A percentile compares a stretch with the other conserved stretches of the same genome.
phyloP scores from a whole-genome alignment of 108 stramenopile species.

The Skeletonema menzelii region DNA sequence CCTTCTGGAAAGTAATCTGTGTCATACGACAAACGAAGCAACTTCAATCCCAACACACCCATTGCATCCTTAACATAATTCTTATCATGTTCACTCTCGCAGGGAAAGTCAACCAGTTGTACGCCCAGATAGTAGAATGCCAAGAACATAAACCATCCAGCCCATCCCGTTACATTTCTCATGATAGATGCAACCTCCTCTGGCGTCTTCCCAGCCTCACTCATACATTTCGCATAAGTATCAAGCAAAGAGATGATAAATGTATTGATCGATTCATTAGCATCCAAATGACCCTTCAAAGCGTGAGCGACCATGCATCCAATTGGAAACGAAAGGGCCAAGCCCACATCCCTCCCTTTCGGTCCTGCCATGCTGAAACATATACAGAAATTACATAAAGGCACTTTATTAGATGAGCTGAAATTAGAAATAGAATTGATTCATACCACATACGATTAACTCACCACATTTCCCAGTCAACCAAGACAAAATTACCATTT shows the following conservation, averaged over 20 bases:
- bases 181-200: constrained; percentile 14
- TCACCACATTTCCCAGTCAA: constrained; percentile 45
- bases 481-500: constrained; percentile 29
- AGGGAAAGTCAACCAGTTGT: constrained; percentile 25
- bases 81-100: constrained; percentile 12
- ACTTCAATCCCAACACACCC: constrained; percentile 33
- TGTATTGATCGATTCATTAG: constrained; percentile 5
- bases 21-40: constrained; percentile 24
- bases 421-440: neutral
- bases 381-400: no score
- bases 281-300: constrained; percentile 10
- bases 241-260: constrained; percentile 25
- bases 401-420: neutral
- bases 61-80: constrained; percentile 24
- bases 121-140: constrained; percentile 9
- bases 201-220: constrained; percentile 17
- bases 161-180: constrained; percentile 22
- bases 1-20: constrained; percentile 19
- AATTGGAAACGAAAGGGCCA: constrained; percentile 27
- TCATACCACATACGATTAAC: neutral
- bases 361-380: constrained; percentile 15
- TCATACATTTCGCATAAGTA: constrained; percentile 24
- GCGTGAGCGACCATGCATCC: constrained; percentile 37
- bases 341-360: constrained; percentile 34
- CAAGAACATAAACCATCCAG: constrained; percentile 24